Evolutionary conservation across 164 flowering plant species (phyloP).

Genomic region (Kalanchoe fedtschenkoi): DNA sequence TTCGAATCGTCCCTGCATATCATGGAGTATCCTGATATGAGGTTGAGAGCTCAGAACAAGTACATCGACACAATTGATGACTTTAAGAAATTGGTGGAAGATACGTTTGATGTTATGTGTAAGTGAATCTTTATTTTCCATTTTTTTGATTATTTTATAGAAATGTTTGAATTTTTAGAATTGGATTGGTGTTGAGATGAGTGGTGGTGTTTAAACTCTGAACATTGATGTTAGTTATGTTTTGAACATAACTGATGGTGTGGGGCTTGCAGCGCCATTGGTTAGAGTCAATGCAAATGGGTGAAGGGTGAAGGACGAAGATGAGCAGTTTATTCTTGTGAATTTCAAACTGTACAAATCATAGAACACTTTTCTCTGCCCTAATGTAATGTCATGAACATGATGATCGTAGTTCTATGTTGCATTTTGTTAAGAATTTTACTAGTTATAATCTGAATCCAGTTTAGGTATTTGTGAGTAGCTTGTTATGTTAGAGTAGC

Average conservation of each 20-base stretch:
- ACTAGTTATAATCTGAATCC: too few species aligned
- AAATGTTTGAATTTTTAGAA: too few species aligned
- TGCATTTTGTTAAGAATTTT: too few species aligned
- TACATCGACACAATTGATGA: conserved; percentile 58
- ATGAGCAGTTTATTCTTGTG: conserved; percentile 86
- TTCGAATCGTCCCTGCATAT: conserved; percentile 63
- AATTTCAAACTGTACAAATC: conserved; percentile 64
- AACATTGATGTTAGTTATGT: conserved; percentile 13
- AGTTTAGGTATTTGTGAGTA: too few species aligned
- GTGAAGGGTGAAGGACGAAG: conserved; percentile 77
- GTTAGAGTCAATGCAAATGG: conserved; percentile 94
- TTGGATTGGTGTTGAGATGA: background rate
- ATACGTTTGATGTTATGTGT: conserved; percentile 97
- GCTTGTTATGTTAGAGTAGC: too few species aligned
- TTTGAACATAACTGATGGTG: conserved; percentile 89
- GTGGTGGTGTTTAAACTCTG: background rate
- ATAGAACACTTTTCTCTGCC: too few species aligned
- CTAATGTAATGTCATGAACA: too few species aligned
- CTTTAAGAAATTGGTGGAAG: conserved; percentile 64
- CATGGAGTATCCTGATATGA: conserved; percentile 83
- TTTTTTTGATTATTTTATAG: too few species aligned
- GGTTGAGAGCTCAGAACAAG: conserved; percentile 68
- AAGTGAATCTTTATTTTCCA: conserved; percentile 38
- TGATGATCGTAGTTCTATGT: too few species aligned
- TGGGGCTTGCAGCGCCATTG: conserved; percentile 98